Evolutionary conservation across 1,284 basidiomycete species (phyloP).

Genomic region (Limonomyces culmigenus): DNA sequence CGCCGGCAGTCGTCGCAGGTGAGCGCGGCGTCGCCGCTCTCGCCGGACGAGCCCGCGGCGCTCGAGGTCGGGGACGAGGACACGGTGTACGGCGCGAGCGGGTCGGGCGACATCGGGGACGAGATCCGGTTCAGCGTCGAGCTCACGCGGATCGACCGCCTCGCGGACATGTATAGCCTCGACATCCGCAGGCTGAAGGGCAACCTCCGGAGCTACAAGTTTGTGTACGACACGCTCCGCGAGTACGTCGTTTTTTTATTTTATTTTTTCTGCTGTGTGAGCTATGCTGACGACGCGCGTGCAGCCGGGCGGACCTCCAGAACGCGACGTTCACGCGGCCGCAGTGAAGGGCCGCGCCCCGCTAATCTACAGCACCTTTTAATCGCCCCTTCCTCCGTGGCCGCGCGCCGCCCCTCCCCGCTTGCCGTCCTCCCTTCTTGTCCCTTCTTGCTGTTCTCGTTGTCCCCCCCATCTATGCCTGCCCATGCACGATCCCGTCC

Average conservation of each 20-base stretch:
- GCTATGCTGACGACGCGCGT: not conserved
- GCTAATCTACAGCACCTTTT: too few species aligned
- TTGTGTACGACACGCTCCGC: slow-evolving; percentile 79
- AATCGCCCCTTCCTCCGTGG: too few species aligned
- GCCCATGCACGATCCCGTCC: too few species aligned
- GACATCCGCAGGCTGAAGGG: slow-evolving; percentile 86
- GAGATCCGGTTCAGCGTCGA: slow-evolving; percentile 91
- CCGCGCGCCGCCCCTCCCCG: too few species aligned
- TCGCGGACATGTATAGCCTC: slow-evolving; percentile 76
- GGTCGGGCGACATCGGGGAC: slow-evolving; percentile 66
- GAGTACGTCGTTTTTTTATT: slow-evolving; percentile 41
- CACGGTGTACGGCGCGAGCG: slow-evolving; percentile 67
- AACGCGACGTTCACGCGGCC: not conserved
- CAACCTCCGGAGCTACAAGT: slow-evolving; percentile 87
- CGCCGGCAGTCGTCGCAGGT: slow-evolving; percentile 76
- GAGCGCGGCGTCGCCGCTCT: slow-evolving; percentile 19
- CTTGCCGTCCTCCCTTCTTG: too few species aligned
- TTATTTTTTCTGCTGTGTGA: slow-evolving; percentile 1
- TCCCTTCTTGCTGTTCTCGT: too few species aligned
- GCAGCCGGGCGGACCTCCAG: slow-evolving; percentile 2
- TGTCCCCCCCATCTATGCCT: too few species aligned
- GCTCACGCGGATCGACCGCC: slow-evolving; percentile 71
- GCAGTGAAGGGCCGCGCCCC: too few species aligned
- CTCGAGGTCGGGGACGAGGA: slow-evolving; percentile 17
- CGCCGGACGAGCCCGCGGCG: slow-evolving; percentile 6